A percentile compares a stretch with the other conserved stretches of the same genome.
Conservation (phyloP, 331 rosid genomes). For the Telfairia occidentalis region DNA sequence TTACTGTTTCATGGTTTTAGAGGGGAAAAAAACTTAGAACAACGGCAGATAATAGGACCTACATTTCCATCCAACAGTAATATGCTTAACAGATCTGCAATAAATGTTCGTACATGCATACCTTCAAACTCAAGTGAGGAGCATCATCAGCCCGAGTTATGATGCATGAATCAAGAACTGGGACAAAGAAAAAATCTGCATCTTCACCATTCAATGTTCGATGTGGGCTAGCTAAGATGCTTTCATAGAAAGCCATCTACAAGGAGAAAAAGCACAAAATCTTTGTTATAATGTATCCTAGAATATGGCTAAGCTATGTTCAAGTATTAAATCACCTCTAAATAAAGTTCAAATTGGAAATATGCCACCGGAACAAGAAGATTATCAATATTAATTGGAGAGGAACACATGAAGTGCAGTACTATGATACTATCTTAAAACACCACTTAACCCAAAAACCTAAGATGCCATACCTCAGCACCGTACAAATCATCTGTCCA, state of each 20-base stretch:
- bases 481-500: conserved; percentile 78
- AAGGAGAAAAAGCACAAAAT: conserved; percentile 16
- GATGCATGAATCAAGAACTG: conserved; percentile 85
- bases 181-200: conserved; percentile 88
- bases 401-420: not conserved
- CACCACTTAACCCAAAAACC: not conserved
- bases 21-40: not conserved
- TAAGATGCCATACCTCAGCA: conserved; percentile 47
- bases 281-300: not conserved
- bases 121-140: conserved; percentile 74
- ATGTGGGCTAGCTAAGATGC: conserved; percentile 69
- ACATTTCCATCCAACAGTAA: not conserved
- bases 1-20: not conserved
- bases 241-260: conserved; percentile 76
- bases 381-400: not conserved
- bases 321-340: not conserved
- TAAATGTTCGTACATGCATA: conserved; percentile 16
- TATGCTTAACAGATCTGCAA: not conserved
- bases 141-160: conserved; percentile 85
- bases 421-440: not conserved
- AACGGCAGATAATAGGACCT: not conserved
- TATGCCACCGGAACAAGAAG: not conserved
- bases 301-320: conserved; percentile 5
- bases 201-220: conserved; percentile 84
- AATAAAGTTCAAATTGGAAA: not conserved